These are phyloP conservation scores for Lachancea quebecensis DNA, from an alignment of 805 yeast species.

Conservation along the genomic window DNA sequence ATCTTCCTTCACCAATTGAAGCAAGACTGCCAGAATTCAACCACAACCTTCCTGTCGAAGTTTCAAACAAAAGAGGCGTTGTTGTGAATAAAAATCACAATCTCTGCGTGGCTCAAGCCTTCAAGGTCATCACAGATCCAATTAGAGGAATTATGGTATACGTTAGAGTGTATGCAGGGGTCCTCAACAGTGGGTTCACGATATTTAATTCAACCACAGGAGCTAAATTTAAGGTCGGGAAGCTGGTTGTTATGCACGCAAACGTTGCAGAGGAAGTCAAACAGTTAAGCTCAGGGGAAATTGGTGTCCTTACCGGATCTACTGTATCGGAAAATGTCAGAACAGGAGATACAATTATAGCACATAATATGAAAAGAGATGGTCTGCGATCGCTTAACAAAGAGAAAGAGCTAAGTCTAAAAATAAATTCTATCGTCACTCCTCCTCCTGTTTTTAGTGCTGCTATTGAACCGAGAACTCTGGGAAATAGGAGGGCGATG, in stretches of 20 bases:
- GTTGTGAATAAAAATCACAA: conserved; percentile 51
- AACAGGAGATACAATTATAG: conserved; percentile 87
- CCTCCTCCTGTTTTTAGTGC: conserved; percentile 94
- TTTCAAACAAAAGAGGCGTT: conserved; percentile 38
- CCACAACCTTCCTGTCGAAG: conserved; percentile 27
- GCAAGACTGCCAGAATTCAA: conserved; percentile 47
- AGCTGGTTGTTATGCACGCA: conserved; percentile 79
- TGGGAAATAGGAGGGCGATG: conserved; percentile 73
- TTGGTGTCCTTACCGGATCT: conserved; percentile 57
- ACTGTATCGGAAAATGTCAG: conserved; percentile 49
- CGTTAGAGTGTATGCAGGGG: conserved; percentile 84
- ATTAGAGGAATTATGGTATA: conserved; percentile 77
- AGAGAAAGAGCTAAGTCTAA: conserved; percentile 35
- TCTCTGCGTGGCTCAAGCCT: conserved; percentile 73
- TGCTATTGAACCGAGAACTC: conserved; percentile 71
- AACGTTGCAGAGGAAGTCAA: conserved; percentile 70
- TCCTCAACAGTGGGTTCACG: conserved; percentile 51
- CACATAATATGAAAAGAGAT: conserved; percentile 49
- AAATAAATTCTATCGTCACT: conserved; percentile 65
- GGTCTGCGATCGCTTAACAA: conserved; percentile 38
- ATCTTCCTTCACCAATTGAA: conserved; percentile 77
- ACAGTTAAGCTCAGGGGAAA: conserved; percentile 64
- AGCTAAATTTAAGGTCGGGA: conserved; percentile 56
- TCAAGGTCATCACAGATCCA: conserved; percentile 84
- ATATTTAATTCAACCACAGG: conserved; percentile 67